Conservation (phyloP, 2,329 filamentous ascomycete species). For the Trichophyton benhamiae region DNA sequence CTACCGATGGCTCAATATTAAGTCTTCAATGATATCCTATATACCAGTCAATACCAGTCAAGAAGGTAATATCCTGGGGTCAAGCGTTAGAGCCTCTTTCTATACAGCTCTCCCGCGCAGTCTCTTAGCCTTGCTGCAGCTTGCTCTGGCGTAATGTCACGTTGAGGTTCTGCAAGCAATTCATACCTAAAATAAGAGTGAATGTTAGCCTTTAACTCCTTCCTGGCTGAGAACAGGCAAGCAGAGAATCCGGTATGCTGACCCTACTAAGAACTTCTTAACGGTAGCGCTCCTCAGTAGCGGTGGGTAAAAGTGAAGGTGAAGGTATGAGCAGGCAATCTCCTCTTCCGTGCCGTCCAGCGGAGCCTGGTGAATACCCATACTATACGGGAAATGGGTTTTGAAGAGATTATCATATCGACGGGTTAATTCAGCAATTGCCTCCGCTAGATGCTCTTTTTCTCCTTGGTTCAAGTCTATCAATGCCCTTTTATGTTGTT, state of each 20-base stretch:
- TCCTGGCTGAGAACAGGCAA: neutral
- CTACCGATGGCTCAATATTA: neutral
- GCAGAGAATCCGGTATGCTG: conserved; percentile 15
- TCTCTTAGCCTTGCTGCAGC: conserved; percentile 64
- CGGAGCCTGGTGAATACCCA: conserved; percentile 91
- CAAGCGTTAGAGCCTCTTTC: conserved; percentile 43
- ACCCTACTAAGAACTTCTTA: conserved; percentile 86
- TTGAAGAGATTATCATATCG: conserved; percentile 96
- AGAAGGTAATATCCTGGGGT: neutral
- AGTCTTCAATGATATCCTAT: neutral
- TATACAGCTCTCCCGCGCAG: conserved; percentile 73
- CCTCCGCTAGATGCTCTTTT: conserved; percentile 62
- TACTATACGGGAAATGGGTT: conserved; percentile 93
- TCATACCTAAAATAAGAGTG: conserved; percentile 49
- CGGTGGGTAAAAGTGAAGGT: conserved; percentile 96
- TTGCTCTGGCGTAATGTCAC: conserved; percentile 95
- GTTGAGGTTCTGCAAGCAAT: conserved; percentile 91
- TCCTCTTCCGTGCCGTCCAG: conserved; percentile 71
- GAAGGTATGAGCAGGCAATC: conserved; percentile 76
- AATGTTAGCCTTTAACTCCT: conserved; percentile 6
- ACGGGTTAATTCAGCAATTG: conserved; percentile 74
- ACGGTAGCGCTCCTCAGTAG: conserved; percentile 85
- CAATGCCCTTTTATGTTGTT: conserved; percentile 69
- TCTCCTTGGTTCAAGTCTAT: conserved; percentile 67
- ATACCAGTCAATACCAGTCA: too few species aligned